Evolutionary conservation across 2,329 filamentous ascomycete genomes (phyloP).

Genomic region (Arthrobotrys iridis): DNA sequence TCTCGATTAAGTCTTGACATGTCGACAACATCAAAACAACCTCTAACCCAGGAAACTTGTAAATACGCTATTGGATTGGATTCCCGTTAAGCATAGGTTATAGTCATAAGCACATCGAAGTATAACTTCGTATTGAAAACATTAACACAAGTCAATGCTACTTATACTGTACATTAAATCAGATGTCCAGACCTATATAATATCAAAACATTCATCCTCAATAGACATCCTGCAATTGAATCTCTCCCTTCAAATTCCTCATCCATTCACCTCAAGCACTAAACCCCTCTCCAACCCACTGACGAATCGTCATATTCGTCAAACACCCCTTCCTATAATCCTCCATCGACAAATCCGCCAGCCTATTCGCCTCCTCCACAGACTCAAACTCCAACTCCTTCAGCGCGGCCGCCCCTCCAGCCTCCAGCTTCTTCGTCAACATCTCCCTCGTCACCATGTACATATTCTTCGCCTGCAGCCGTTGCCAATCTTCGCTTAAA

Average conservation of each 20-base stretch:
- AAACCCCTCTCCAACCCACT: conserved; percentile 10
- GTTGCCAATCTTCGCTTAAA: conserved; percentile 8
- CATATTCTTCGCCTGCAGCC: conserved; percentile 34
- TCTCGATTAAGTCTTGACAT: no score
- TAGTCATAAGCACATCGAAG: no score
- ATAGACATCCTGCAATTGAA: no score
- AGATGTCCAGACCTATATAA: no score
- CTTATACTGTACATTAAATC: no score
- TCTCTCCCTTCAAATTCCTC: neutral
- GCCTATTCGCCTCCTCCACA: neutral
- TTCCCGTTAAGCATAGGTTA: no score
- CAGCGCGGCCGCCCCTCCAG: neutral
- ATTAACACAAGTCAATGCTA: no score
- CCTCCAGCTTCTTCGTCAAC: conserved; percentile 14
- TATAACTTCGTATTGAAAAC: no score
- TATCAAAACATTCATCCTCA: no score
- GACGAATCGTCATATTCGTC: conserved; percentile 20
- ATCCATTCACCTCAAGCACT: neutral
- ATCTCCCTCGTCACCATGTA: conserved; percentile 28
- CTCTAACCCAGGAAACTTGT: no score
- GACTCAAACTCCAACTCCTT: neutral
- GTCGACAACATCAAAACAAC: no score
- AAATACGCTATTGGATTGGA: no score
- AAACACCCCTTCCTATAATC: conserved; percentile 32
- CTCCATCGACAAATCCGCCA: conserved; percentile 2